These are phyloP conservation scores for Schwanniomyces yamadae DNA, from an alignment of 805 yeast genomes.

Conservation along the genomic window DNA sequence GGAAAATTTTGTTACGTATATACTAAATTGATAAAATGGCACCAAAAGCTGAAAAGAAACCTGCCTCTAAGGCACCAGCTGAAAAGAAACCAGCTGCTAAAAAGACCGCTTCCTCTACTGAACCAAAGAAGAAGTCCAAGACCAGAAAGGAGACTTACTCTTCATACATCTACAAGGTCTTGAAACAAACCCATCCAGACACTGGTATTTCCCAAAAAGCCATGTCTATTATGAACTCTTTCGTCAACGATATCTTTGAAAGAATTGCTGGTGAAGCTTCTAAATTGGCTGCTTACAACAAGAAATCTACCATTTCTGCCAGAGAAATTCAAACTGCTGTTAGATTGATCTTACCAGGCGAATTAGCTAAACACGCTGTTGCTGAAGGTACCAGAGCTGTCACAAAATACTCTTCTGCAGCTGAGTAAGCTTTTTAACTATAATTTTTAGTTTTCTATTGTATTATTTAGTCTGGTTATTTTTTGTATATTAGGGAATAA, in stretches of 20 bases:
- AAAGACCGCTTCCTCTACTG: constrained; percentile 76
- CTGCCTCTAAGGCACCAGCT: constrained; percentile 97
- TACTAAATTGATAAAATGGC: too few relatives aligned
- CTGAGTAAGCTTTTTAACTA: constrained; percentile 23
- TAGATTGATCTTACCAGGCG: constrained; percentile 97
- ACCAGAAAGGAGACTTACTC: constrained; percentile 98
- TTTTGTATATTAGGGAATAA: constrained; percentile 12
- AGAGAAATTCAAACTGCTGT: constrained; percentile 99
- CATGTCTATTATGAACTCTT: constrained; percentile 98
- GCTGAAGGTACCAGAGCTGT: constrained; percentile 99
- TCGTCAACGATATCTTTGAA: constrained; percentile 96
- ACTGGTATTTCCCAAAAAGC: constrained; percentile 99
- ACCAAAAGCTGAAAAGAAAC: constrained; percentile 67
- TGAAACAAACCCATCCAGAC: constrained; percentile 98
- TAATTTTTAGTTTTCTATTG: constrained; percentile 9
- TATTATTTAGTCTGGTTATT: constrained; percentile 11
- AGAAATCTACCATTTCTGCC: constrained; percentile 95
- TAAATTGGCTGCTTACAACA: constrained; percentile 97
- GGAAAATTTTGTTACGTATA: constrained; percentile 1
- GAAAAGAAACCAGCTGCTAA: constrained; percentile 90
- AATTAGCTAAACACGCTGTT: constrained; percentile 96
- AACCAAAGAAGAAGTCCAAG: constrained; percentile 89
- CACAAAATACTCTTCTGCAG: constrained; percentile 85
- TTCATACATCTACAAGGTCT: constrained; percentile 96
- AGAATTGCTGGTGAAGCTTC: constrained; percentile 98